Percentiles rank a stretch among this genome's conserved stretches.
Conservation (phyloP, 2,329 filamentous ascomycete species). For the Pestalotiopsis sp. region DNA sequence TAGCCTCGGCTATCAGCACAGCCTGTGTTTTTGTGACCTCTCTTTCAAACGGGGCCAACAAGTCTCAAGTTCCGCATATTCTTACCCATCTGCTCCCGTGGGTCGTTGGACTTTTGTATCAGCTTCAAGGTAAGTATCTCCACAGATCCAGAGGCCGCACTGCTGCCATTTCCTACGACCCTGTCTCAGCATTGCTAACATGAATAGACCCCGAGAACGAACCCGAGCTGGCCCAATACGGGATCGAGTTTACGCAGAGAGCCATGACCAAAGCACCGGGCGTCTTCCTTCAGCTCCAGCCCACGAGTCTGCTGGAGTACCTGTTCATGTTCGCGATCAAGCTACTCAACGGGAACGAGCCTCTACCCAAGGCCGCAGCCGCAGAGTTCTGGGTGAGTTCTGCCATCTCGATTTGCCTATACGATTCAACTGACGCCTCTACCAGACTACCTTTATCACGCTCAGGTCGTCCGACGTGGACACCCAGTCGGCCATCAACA, state of each 20-base stretch:
- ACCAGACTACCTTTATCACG: conserved; percentile 55
- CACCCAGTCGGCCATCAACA: conserved; percentile 46
- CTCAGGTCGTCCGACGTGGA: conserved; percentile 45
- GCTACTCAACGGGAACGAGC: conserved; percentile 71
- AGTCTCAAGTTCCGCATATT: conserved; percentile 46
- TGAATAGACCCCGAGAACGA: conserved; percentile 61
- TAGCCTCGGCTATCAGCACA: conserved; percentile 71
- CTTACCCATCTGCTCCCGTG: conserved; percentile 60
- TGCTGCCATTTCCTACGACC: too few relatives aligned
- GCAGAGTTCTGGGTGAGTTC: conserved; percentile 73
- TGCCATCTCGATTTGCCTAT: conserved; percentile 10
- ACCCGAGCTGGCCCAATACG: conserved; percentile 71
- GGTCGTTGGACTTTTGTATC: conserved; percentile 63
- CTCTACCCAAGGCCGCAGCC: conserved; percentile 74
- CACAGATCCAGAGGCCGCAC: neutral
- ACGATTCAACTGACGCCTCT: neutral
- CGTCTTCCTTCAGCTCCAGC: conserved; percentile 62
- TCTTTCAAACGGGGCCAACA: conserved; percentile 46
- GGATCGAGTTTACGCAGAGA: conserved; percentile 71
- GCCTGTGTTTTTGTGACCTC: conserved; percentile 72
- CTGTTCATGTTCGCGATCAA: conserved; percentile 74
- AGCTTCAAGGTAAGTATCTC: conserved; percentile 53
- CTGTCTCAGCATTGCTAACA: conserved; percentile 15
- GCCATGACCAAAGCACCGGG: conserved; percentile 63
- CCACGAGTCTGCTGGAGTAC: conserved; percentile 59